Evolutionary conservation across 2,329 filamentous ascomycete genomes (phyloP), one percentile per base, ranked within the genome.

Genomic region (Hypomyces perniciosus): DNA sequence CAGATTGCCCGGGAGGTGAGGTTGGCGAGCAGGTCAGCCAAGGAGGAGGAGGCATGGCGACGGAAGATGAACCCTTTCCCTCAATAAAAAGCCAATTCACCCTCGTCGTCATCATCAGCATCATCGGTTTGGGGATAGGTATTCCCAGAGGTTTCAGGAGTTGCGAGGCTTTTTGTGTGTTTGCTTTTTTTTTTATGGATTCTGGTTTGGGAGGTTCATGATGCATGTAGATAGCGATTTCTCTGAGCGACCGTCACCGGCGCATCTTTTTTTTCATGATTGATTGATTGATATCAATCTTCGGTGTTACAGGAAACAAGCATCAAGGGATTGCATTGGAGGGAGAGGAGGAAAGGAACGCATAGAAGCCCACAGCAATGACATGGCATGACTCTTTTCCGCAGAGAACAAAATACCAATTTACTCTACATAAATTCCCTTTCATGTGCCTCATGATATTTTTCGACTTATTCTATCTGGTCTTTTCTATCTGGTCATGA

Each of bases 11-110:
- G 70, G 46, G 71, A 73, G 48, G 74, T 71, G 7, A 61, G 72
- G 37, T 61, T 64, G 47, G 68, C 68, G 7, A 65, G 69, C 45
- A 41, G 65, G 13, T 31, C n/a, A 28, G 64, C 61, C 2, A 69
- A 67, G 30, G 74, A 77, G 8, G 74, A 79, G 45, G 74, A 77
- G 52, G 68, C 73, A 34, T 65, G 74, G 65, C 67, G 70, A 59
- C 67, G 70, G 56, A 82, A 81, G 70, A 53, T 64, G 57, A 61
- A 63, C 50, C 62, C 61, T 12, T 68, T 53, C 31, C 46, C 51
- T 13, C 50, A 48, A 37, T 38, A 39, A 7, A 50, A 4, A 50
- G 38, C n/a, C n/a, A 43, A 12, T 9, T 26, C 8, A n/a, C 4
- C 2, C 5, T 8, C 8, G 33, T 9, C 29, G 5, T n/a, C 44